phyloP scores from a whole-genome alignment of 345 rosid genomes.

The Euclidium syriacum region DNA sequence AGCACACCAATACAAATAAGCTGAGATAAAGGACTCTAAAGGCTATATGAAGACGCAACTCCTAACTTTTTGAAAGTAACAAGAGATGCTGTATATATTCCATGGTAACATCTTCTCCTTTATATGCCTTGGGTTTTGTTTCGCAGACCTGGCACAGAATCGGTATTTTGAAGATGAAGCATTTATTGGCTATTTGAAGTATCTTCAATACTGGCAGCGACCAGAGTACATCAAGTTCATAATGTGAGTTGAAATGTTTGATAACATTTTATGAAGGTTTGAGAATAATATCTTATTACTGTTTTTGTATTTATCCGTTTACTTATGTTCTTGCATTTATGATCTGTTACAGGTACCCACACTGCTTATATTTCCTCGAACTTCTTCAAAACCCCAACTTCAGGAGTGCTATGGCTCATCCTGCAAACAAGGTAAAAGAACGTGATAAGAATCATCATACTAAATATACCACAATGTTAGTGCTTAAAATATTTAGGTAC shows the following conservation, averaged over 20 bases:
- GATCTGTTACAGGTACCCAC: constrained; percentile 82
- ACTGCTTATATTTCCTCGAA: constrained; percentile 88
- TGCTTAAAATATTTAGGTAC: neutral
- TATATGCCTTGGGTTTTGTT: neutral
- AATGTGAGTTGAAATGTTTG: constrained; percentile 50
- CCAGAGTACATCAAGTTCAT: constrained; percentile 88
- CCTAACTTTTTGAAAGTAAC: neutral
- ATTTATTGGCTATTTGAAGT: constrained; percentile 92
- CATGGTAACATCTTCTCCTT: neutral
- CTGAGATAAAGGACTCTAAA: neutral
- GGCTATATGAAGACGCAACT: neutral
- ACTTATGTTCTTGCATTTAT: constrained; percentile 13
- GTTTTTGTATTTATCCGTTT: neutral
- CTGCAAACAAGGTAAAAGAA: constrained; percentile 71
- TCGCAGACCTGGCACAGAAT: constrained; percentile 93
- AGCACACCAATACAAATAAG: neutral
- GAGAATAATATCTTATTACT: neutral
- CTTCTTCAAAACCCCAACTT: constrained; percentile 93
- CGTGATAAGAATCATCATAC: neutral
- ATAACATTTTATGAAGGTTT: neutral
- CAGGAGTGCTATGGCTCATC: constrained; percentile 97
- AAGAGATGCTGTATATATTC: neutral
- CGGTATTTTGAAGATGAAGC: constrained; percentile 98
- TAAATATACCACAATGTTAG: neutral
- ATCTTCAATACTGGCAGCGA: constrained; percentile 93